Evolutionary conservation across 1,284 basidiomycete species (phyloP).

Genomic region (Leccinum solheimii): DNA sequence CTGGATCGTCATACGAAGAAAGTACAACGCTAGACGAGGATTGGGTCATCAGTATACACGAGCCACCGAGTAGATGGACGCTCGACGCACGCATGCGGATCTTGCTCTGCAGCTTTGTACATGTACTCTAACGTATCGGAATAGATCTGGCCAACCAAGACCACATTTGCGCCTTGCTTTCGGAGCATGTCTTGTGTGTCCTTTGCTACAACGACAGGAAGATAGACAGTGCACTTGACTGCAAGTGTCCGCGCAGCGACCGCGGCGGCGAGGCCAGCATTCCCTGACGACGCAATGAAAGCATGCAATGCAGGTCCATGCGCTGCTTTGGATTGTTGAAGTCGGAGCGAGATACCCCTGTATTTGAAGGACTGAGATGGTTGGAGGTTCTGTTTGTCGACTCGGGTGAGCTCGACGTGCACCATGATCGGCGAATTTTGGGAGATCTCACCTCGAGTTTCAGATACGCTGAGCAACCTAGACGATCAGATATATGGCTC

Average conservation of each 20-base stretch:
- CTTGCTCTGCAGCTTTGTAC: constrained; percentile 40
- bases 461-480: constrained; percentile 57
- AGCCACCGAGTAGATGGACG: background rate
- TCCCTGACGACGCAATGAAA: constrained; percentile 71
- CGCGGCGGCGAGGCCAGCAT: constrained; percentile 71
- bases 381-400: constrained; percentile 57
- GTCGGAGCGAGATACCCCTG: constrained; percentile 65
- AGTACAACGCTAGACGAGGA: constrained; percentile 53
- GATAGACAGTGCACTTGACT: constrained; percentile 64
- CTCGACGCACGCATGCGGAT: constrained; percentile 53
- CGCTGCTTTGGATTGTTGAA: constrained; percentile 48
- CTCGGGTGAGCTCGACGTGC: background rate
- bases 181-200: constrained; percentile 51
- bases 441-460: constrained; percentile 60
- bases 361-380: constrained; percentile 75
- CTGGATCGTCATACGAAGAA: constrained; percentile 66
- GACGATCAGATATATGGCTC: constrained; percentile 49
- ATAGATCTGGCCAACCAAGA: constrained; percentile 56
- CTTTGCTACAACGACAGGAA: constrained; percentile 53
- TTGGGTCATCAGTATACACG: background rate
- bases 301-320: constrained; percentile 57
- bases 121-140: constrained; percentile 55
- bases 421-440: background rate
- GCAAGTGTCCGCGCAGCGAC: constrained; percentile 55
- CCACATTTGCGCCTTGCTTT: constrained; percentile 54